Evolutionary conservation across 2,329 filamentous ascomycete genomes (phyloP), one percentile per base, ranked within the genome.

Genomic region (Byssoonygena ceratinophila): DNA sequence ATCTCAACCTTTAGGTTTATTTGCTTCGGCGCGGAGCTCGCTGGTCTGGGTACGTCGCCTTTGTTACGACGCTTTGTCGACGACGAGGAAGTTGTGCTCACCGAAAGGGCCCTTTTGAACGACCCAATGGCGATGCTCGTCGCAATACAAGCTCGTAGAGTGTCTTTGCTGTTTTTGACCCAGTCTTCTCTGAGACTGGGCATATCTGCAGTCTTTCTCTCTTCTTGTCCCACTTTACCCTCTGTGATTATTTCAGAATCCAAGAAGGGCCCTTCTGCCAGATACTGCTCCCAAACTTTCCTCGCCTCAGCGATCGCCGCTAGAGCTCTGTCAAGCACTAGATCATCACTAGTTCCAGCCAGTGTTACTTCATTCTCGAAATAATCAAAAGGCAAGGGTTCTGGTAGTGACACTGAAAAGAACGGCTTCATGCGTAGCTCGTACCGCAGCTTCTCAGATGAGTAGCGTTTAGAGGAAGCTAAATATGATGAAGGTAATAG

Each of bases 371-470:
- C 68, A 5, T 63, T 63, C 16, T 71, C 66, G 56, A 85, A 87
- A 12, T 82, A 78, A 5, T 80, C 78, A 56, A 79, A 84, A 0
- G 78, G 70, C 0, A 85, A 81, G 11, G 87, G 73, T 54, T 81
- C 77, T 0, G 87, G 85, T 1, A 87, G 74, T 8, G 78, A 76
- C 52, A 94, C 77, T 6, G 72, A 66, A 0, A 83, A 73, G 62
- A 94, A 95, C 0, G 88, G 87, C 61, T 85, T 86, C 87, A 94
- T 92, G 54, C 90, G 84, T 8, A 94, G 71, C 59, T 92, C 85
- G 65, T 92, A 90, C 11, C 87, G 81, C 3, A 89, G 71, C 29
- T 74, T 68, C 53, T 85, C 78, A 14, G 77, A 79, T 53, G 82
- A 80, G 64, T 89, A 94, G 0, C 84, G 82, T 25, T 67, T 60